Conservation (phyloP, 2,329 filamentous ascomycete species). For the Exophiala alcalophila region DNA sequence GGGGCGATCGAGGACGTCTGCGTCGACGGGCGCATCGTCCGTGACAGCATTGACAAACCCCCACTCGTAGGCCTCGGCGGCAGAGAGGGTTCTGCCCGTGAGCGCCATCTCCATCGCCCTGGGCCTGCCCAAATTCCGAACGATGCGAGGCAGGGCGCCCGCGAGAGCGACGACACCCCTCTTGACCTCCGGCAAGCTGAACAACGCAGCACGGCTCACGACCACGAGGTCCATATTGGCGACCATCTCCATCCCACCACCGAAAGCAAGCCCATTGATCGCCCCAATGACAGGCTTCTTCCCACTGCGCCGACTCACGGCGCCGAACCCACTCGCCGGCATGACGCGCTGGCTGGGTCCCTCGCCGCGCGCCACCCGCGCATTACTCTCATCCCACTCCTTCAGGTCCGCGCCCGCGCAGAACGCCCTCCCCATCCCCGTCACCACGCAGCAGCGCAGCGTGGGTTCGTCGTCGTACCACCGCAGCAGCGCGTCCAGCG, state of each 20-base stretch:
- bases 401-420: conserved; percentile 47
- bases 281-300: conserved; percentile 74
- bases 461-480: conserved; percentile 47
- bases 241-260: conserved; percentile 73
- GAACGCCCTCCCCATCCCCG: conserved; percentile 43
- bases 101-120: conserved; percentile 71
- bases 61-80: conserved; percentile 61
- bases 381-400: conserved; percentile 37
- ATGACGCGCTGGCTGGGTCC: conserved; percentile 19
- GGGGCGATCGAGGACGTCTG: conserved; percentile 16
- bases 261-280: conserved; percentile 70
- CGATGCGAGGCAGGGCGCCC: conserved; percentile 66
- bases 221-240: conserved; percentile 71
- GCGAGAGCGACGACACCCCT: conserved; percentile 68
- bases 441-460: conserved; percentile 42
- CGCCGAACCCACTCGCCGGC: conserved; percentile 40
- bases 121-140: conserved; percentile 63
- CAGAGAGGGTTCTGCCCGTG: conserved; percentile 58
- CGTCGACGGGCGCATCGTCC: conserved; percentile 21
- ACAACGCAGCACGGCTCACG: conserved; percentile 54
- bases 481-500: conserved; percentile 41
- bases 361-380: conserved; percentile 10
- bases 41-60: conserved; percentile 57
- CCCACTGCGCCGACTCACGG: conserved; percentile 56
- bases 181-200: conserved; percentile 68